Evolutionary conservation across 208 protist genomes (phyloP).

Genomic region (Crithidia sp.): DNA sequence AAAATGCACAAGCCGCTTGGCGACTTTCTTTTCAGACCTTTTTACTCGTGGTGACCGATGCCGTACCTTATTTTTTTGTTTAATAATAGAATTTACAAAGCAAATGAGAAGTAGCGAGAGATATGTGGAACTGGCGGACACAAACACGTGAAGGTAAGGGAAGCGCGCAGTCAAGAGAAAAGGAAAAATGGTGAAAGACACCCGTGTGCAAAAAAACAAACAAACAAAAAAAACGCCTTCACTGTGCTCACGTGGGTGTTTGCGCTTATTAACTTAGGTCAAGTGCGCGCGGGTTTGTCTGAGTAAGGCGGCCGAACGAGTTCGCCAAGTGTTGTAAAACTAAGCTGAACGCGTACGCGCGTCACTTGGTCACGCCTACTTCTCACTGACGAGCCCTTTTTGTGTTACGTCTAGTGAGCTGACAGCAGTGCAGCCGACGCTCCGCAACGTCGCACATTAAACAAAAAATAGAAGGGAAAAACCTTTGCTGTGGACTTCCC

Average conservation of each 20-base stretch:
- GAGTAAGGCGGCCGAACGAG: background rate
- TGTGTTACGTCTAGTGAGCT: no score
- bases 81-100: background rate
- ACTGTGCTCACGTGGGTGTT: background rate
- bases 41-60: no score
- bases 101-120: background rate
- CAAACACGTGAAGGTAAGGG: background rate
- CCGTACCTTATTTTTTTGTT: no score
- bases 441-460: background rate
- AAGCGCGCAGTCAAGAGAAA: background rate
- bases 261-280: background rate
- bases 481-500: background rate
- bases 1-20: no score
- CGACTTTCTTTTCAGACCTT: no score
- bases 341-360: no score
- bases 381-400: no score
- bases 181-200: background rate
- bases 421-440: no score
- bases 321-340: background rate
- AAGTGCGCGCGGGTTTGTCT: background rate
- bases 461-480: constrained; percentile 19
- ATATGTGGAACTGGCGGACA: background rate
- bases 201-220: background rate
- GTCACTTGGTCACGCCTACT: no score
- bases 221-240: background rate